Evolutionary conservation across 768 basidiomycete genomes (phyloP).

Genomic region (Auriscalpium orientale): DNA sequence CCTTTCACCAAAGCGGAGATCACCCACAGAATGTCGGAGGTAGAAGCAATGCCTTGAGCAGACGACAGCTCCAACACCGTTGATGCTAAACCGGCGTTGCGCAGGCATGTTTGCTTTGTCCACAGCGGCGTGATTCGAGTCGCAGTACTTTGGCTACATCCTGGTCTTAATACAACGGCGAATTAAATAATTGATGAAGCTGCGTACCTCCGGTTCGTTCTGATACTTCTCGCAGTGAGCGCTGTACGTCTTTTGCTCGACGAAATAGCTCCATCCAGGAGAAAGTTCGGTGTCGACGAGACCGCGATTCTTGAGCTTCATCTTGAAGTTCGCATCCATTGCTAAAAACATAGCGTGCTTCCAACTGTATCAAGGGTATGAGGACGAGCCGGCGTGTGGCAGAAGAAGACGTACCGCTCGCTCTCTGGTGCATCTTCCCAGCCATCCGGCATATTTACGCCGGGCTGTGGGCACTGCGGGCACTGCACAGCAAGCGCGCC

Average conservation of each 20-base stretch:
- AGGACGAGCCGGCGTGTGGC: no score
- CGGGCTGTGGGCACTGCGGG: conserved; percentile 9
- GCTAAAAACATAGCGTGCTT: not conserved
- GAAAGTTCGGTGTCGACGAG: not conserved
- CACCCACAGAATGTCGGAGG: conserved; percentile 19
- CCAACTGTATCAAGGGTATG: no score
- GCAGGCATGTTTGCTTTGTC: no score
- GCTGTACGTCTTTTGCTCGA: not conserved
- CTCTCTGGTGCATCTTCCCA: not conserved
- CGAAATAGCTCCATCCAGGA: not conserved
- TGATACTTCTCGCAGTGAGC: not conserved
- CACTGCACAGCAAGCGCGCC: conserved; percentile 2
- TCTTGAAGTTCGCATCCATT: conserved; percentile 19
- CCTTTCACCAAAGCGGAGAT: conserved; percentile 28
- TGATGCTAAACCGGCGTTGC: not conserved
- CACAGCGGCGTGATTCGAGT: not conserved
- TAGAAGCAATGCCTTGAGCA: conserved; percentile 6
- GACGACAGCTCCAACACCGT: not conserved
- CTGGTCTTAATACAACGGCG: no score
- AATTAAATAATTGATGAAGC: not conserved
- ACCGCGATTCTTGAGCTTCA: not conserved
- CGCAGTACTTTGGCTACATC: no score
- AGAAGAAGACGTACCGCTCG: no score
- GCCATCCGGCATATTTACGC: conserved; percentile 1
- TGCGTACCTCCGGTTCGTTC: not conserved